phyloP scores from a whole-genome alignment of 345 rosid genomes.

The Brassica napus region DNA sequence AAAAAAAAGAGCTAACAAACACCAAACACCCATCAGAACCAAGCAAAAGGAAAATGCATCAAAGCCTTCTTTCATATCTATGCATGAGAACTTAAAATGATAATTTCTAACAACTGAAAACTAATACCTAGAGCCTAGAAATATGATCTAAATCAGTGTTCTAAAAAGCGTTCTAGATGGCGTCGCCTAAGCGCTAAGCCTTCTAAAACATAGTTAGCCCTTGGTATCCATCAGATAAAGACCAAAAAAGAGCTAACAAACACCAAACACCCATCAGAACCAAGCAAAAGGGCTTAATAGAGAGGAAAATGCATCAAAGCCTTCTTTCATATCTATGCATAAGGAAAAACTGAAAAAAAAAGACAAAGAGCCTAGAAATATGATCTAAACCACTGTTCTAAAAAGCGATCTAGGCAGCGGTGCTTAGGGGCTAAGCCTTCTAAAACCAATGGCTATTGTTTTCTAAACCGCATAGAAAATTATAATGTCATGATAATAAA shows the following conservation, averaged over 20 bases:
- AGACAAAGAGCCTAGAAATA: background rate
- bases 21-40: too few relatives aligned
- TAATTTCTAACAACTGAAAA: too few relatives aligned
- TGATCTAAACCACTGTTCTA: constrained; percentile 11
- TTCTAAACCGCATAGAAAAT: background rate
- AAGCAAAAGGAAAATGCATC: too few relatives aligned
- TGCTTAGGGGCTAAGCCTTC: background rate
- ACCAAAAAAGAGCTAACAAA: background rate
- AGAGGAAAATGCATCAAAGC: background rate
- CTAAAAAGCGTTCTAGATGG: too few relatives aligned
- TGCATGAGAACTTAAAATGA: too few relatives aligned
- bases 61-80: too few relatives aligned
- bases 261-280: constrained; percentile 6
- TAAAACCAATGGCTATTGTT: background rate
- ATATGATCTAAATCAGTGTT: too few relatives aligned
- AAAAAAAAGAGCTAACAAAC: too few relatives aligned
- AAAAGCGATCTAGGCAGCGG: background rate
- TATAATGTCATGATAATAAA: too few relatives aligned
- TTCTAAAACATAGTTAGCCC: background rate
- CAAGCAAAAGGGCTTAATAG: constrained; percentile 14
- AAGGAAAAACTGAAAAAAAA: too few relatives aligned
- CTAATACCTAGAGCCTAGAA: too few relatives aligned
- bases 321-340: background rate
- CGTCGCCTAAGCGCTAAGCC: too few relatives aligned
- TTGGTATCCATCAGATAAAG: constrained; percentile 4